Base-by-base conservation (phyloP, 2,329 filamentous ascomycete species). In the Calonectria leucothoes region DNA sequence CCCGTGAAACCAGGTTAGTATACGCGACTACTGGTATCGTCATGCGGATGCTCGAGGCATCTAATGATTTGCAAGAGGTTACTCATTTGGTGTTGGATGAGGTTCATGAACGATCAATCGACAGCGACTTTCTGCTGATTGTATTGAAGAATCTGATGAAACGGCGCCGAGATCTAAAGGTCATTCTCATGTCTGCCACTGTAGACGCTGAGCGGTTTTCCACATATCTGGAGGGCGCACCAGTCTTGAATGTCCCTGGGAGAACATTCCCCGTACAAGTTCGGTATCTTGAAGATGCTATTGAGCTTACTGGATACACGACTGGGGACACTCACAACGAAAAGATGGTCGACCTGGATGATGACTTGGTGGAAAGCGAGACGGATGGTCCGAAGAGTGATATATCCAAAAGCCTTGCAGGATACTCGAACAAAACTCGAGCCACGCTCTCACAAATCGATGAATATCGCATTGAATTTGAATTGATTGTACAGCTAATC, bases 1-100 rank as follows among this genome's bases (percentile, higher is more conserved):
- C 93, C 20, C 90, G 92, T 35, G 93, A 95, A 78, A 98, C 96
- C 2, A 90, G 95, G 66, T 90, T 99, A 31, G 92, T 98, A 7
- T 99, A 95, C 84, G 97, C 97, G 67, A 98, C 94, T 2, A 94
- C 92, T 7, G 92, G 97, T 86, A 98, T 99, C 71, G 95, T 99
- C n/a, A 94, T 99, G 88, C 93, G 97, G 33, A 98, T 99, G 96
- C 89, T 99, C 17, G 97, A 99, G 83, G 93, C 93, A 11, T 94
- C 95, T 0, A 94, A 95, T 76, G 94, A 97, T 70, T 90, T 99
- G 52, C 91, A 92, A 71, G 96, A 98, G 76, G 93, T 99, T 66
- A 98, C 96, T 0, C 97, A 98, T 85, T 87, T 99, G 73, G 92
- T 99, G 57, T 92, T 99, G n/a, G 97, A 99, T 81, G 97, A 99